Percentiles rank a stretch among this genome's conserved stretches.
These are phyloP conservation scores for Saururus chinensis DNA, from an alignment of 164 flowering plant genomes.

Conservation along the genomic window DNA sequence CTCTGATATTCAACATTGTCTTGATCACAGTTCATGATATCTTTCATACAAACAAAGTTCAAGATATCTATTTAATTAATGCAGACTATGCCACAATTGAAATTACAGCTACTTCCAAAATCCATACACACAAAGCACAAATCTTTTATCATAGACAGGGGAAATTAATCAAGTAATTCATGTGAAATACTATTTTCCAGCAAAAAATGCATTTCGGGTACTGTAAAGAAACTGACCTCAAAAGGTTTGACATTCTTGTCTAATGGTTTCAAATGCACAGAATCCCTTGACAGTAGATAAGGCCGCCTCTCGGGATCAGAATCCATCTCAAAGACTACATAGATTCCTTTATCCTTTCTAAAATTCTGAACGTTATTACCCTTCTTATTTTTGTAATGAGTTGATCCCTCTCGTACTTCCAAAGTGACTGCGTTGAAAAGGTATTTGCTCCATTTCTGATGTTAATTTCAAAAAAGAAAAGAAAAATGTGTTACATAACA, in stretches of 20 bases:
- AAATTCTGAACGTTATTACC: too few relatives aligned
- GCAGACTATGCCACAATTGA: too few relatives aligned
- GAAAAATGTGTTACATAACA: too few relatives aligned
- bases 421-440: not conserved
- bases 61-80: too few relatives aligned
- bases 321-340: constrained; percentile 10
- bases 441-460: not conserved
- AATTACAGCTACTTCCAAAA: too few relatives aligned
- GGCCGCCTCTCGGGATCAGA: constrained; percentile 28
- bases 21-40: too few relatives aligned
- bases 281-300: constrained; percentile 36
- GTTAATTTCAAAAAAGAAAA: too few relatives aligned
- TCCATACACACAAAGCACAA: too few relatives aligned
- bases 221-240: constrained; percentile 16
- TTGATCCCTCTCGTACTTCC: not conserved
- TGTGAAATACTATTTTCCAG: not conserved
- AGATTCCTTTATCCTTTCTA: not conserved
- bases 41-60: too few relatives aligned
- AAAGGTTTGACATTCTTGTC: constrained; percentile 11
- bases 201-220: too few relatives aligned
- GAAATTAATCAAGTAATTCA: not conserved
- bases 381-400: not conserved
- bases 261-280: constrained; percentile 18
- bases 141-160: not conserved
- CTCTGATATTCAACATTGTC: too few relatives aligned